Conservation (phyloP, 768 basidiomycete species). For the Clitopilus hobsonii region DNA sequence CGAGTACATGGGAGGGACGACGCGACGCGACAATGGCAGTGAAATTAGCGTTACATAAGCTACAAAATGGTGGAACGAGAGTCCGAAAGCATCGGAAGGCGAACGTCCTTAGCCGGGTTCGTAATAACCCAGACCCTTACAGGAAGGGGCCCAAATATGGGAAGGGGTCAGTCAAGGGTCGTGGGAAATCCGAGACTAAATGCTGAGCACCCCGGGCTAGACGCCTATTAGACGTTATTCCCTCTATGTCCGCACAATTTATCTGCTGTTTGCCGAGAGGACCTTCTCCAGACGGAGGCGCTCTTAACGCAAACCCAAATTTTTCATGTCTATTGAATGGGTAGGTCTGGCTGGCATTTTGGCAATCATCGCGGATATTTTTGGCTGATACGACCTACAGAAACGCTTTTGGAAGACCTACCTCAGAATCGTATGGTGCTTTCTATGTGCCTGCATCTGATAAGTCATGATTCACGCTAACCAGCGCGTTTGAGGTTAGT, state of each 20-base stretch:
- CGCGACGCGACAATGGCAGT: not conserved
- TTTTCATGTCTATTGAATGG: not conserved
- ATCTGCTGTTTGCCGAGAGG: not conserved
- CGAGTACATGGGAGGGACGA: not conserved
- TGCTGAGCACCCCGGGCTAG: not conserved
- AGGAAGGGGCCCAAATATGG: conserved; percentile 7
- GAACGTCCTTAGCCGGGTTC: not conserved
- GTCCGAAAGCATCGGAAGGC: not conserved
- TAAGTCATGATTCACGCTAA: not conserved
- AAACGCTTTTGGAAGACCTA: not conserved
- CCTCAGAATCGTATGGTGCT: not conserved
- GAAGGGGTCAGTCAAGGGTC: conserved; percentile 1
- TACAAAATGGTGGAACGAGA: too few relatives aligned
- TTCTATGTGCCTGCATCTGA: not conserved
- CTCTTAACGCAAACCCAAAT: too few relatives aligned
- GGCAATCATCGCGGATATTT: too few relatives aligned
- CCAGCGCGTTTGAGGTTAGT: not conserved
- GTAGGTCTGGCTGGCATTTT: too few relatives aligned
- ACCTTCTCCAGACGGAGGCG: too few relatives aligned
- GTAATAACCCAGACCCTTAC: not conserved
- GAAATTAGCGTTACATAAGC: not conserved
- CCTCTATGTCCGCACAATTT: not conserved
- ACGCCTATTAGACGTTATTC: not conserved
- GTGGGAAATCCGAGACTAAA: conserved; percentile 1
- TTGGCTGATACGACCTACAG: too few relatives aligned